These are phyloP conservation scores for Rhizopogon roseolus DNA, from an alignment of 768 basidiomycete species.

Conservation along the genomic window DNA sequence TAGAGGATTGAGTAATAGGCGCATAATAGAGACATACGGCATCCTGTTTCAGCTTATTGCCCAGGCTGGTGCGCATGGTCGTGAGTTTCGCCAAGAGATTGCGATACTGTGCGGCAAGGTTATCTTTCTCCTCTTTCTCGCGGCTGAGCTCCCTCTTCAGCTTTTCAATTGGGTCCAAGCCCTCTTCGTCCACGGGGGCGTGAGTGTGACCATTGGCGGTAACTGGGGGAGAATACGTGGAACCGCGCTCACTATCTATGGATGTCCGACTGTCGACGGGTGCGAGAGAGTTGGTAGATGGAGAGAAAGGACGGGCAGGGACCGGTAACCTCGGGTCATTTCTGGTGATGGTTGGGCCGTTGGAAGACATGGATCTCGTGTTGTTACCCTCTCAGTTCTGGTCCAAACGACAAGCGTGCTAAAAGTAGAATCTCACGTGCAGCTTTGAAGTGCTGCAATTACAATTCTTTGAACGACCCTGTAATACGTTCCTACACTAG, in stretches of 20 bases:
- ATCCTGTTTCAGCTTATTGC: slow-evolving; percentile 93
- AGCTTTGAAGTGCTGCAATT: not conserved
- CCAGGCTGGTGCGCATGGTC: slow-evolving; percentile 88
- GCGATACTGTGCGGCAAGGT: slow-evolving; percentile 80
- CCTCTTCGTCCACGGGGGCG: slow-evolving; percentile 30
- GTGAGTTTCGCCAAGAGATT: slow-evolving; percentile 85
- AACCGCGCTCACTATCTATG: slow-evolving; percentile 42
- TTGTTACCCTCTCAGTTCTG: not conserved
- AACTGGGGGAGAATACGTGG: slow-evolving; percentile 19
- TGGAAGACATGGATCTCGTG: slow-evolving; percentile 5
- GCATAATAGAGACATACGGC: slow-evolving; percentile 57
- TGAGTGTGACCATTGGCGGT: slow-evolving; percentile 33
- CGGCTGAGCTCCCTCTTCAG: slow-evolving; percentile 73
- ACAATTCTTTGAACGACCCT: no score
- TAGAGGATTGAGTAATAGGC: not conserved
- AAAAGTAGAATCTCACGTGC: not conserved
- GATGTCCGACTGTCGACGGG: slow-evolving; percentile 34
- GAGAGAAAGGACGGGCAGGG: slow-evolving; percentile 26
- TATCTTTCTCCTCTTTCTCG: slow-evolving; percentile 82
- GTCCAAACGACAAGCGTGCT: not conserved
- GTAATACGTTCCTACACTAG: no score
- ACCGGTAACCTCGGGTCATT: slow-evolving; percentile 15
- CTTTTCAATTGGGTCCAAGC: slow-evolving; percentile 46
- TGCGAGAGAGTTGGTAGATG: slow-evolving; percentile 12
- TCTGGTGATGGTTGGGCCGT: slow-evolving; percentile 4